Conservation (phyloP, 2,329 filamentous ascomycete genomes). For the Colletotrichum falcatum region DNA sequence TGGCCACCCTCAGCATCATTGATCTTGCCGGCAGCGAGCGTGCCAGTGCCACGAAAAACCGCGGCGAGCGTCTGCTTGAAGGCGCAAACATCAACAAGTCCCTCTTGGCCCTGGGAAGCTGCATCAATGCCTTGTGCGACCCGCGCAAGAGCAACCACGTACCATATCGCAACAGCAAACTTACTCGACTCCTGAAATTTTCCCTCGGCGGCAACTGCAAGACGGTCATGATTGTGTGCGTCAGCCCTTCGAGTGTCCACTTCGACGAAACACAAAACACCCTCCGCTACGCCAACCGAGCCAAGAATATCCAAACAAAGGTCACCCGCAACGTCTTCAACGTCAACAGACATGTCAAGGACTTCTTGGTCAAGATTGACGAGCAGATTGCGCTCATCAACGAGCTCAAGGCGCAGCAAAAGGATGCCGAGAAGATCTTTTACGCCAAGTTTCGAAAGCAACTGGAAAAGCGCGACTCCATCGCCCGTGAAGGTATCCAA, state of each 20-base stretch:
- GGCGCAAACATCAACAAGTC: constrained; percentile 99
- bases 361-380: constrained; percentile 99
- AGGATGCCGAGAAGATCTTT: constrained; percentile 84
- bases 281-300: constrained; percentile 93
- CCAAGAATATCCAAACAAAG: constrained; percentile 99
- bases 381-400: constrained; percentile 98
- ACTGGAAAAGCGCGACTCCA: constrained; percentile 82
- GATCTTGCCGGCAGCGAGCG: constrained; percentile 96
- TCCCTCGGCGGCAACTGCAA: constrained; percentile 97
- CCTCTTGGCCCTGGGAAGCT: constrained; percentile 91
- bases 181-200: constrained; percentile 95
- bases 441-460: constrained; percentile 94
- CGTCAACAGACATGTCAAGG: constrained; percentile 98
- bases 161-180: constrained; percentile 96
- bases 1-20: constrained; percentile 98
- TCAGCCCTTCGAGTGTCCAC: constrained; percentile 95
- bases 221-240: constrained; percentile 99
- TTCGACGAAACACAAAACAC: constrained; percentile 99
- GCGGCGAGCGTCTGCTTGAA: constrained; percentile 89
- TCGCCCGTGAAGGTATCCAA: constrained; percentile 81
- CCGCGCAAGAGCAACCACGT: constrained; percentile 92
- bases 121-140: constrained; percentile 98
- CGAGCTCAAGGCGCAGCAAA: constrained; percentile 92
- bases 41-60: constrained; percentile 95
- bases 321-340: constrained; percentile 99